Percentiles rank a stretch among this genome's conserved stretches.
Evolutionary conservation across 495 filamentous ascomycete genomes (phyloP).

Genomic region (Hypoxylon subgilvum): DNA sequence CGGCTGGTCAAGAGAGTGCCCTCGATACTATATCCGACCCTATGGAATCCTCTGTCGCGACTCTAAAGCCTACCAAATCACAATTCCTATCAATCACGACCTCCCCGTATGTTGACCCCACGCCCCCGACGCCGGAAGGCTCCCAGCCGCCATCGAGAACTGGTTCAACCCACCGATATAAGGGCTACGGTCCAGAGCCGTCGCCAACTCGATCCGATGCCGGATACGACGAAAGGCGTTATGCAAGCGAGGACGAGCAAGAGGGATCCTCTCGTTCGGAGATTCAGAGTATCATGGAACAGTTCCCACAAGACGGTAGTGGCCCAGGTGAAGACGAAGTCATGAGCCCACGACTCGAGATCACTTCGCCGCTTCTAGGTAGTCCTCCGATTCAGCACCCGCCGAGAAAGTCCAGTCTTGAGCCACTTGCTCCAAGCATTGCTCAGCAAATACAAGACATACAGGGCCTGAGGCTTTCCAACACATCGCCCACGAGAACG

Average conservation of each 20-base stretch:
- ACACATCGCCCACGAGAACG: conserved; percentile 43
- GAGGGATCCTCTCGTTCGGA: conserved; percentile 78
- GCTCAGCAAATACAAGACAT: conserved; percentile 54
- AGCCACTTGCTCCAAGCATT: conserved; percentile 62
- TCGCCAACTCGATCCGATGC: conserved; percentile 66
- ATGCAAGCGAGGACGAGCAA: conserved; percentile 60
- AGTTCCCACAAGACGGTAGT: conserved; percentile 71
- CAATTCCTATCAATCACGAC: conserved; percentile 52
- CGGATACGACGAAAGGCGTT: conserved; percentile 59
- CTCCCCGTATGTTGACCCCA: conserved; percentile 65
- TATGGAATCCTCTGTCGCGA: conserved; percentile 61
- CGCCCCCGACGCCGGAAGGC: conserved; percentile 62
- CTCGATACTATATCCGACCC: conserved; percentile 41
- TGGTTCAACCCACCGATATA: conserved; percentile 49
- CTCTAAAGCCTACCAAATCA: conserved; percentile 54
- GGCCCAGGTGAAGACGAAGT: conserved; percentile 74
- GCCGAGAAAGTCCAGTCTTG: conserved; percentile 82
- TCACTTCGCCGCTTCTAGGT: conserved; percentile 71
- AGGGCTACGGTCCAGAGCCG: conserved; percentile 45
- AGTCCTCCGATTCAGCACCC: conserved; percentile 69
- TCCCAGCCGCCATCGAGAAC: conserved; percentile 58
- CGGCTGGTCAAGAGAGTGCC: conserved; percentile 1
- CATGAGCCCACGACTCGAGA: conserved; percentile 79
- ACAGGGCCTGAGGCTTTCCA: conserved; percentile 52
- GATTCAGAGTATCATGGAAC: conserved; percentile 96